Percentiles rank a stretch among this genome's conserved stretches.
phyloP scores from a whole-genome alignment of 257 asterid genomes.

The Capsicum pubescens region DNA sequence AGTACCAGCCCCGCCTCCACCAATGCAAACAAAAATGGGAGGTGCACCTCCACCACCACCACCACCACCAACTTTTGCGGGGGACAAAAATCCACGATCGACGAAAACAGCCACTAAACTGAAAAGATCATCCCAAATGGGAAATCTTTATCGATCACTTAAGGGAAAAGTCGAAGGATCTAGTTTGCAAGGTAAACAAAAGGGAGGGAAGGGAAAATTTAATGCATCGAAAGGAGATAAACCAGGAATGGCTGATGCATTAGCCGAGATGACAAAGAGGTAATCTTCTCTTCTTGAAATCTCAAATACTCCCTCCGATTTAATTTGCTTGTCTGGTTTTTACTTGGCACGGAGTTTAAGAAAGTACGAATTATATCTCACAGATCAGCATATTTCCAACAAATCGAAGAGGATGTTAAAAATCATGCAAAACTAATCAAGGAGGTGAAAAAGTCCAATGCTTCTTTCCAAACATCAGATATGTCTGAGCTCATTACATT shows the following conservation, averaged over 20 bases:
- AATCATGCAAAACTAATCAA: constrained; percentile 36
- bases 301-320: neutral
- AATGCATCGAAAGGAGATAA: constrained; percentile 59
- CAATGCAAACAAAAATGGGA: constrained; percentile 40
- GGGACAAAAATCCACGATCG: constrained; percentile 44
- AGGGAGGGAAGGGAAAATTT: constrained; percentile 56
- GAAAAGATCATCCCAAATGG: constrained; percentile 91
- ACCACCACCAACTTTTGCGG: constrained; percentile 58
- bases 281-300: constrained; percentile 17
- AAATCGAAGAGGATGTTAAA: constrained; percentile 60
- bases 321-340: neutral
- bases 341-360: neutral
- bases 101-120: constrained; percentile 63
- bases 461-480: constrained; percentile 39
- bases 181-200: constrained; percentile 48
- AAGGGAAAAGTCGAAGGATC: constrained; percentile 92
- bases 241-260: constrained; percentile 96
- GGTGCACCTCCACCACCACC: constrained; percentile 87
- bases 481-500: constrained; percentile 40
- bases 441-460: constrained; percentile 37
- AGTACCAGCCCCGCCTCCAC: constrained; percentile 54
- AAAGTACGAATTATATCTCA: constrained; percentile 17
- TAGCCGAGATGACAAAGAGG: constrained; percentile 96
- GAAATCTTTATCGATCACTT: constrained; percentile 76
- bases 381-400: constrained; percentile 89